These are phyloP conservation scores for Petunia hybrid DNA, from an alignment of 305 asterid species.

Conservation along the genomic window DNA sequence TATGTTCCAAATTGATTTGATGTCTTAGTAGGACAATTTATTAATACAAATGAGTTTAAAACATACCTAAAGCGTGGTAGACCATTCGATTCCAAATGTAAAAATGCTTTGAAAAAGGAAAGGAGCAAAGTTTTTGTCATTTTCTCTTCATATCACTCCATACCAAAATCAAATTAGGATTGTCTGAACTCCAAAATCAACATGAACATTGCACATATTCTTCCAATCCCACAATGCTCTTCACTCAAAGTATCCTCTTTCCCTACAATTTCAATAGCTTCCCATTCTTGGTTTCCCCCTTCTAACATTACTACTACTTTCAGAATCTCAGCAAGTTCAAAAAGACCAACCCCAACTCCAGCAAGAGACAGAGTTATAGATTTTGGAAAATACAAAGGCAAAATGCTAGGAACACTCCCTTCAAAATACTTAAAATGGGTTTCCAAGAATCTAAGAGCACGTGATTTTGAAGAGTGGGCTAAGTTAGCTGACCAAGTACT, in stretches of 20 bases:
- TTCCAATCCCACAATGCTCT: background rate
- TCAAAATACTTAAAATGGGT: conserved; percentile 80
- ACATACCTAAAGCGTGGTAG: no score
- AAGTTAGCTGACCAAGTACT: conserved; percentile 74
- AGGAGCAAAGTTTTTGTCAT: no score
- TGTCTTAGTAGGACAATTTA: no score
- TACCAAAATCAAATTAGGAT: background rate
- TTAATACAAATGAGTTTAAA: no score
- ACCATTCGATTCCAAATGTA: no score
- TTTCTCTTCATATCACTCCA: background rate
- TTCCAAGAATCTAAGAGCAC: conserved; percentile 69
- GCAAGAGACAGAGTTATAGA: conserved; percentile 73
- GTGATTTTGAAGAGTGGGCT: conserved; percentile 83
- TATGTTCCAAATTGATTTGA: no score
- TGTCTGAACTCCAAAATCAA: background rate
- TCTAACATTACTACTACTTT: background rate
- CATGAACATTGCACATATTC: background rate
- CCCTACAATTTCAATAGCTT: background rate
- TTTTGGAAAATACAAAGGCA: conserved; percentile 76
- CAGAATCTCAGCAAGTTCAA: background rate
- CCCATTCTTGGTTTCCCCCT: background rate
- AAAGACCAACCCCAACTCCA: conserved; percentile 32
- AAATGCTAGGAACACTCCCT: conserved; percentile 83
- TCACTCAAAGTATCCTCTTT: background rate
- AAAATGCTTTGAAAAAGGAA: no score